Base-by-base conservation (phyloP, 108 stramenopile genomes). In the Mayamaea pseudoterrestris region DNA sequence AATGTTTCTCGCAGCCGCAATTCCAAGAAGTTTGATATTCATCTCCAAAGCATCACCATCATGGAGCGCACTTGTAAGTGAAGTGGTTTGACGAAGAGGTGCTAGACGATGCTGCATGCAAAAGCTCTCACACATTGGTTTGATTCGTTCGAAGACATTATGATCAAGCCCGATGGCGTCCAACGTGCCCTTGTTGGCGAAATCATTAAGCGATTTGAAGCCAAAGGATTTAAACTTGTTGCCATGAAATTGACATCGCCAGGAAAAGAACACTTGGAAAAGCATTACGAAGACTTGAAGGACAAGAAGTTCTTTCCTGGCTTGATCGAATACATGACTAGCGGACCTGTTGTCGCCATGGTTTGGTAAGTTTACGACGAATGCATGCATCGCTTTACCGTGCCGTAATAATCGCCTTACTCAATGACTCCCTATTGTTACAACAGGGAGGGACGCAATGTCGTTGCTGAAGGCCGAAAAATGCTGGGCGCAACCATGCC, bases 151-250 rank as follows among this genome's bases (percentile, higher is more conserved):
- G n/a, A n/a, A n/a, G n/a, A n/a, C n/a, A n/a, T n/a, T n/a, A n/a
- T n/a, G 90, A 82, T 93, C 81, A 97, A 99, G 83, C 98, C 98
- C 30, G 98, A 99, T 60, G 98, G 95, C 31, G 98, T 99, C 46
- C 96, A 97, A 69, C 89, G 98, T 50, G 93, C 93, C 43, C 72
- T 98, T 36, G 76, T 96, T 30, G 95, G 94, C 21, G 91, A 95
- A 59, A 95, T 99, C 72, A 90, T 98, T 80, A 73, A 70, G 49
- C 90, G 98, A 28, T 99, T 99, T 58, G 95, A 96, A 63, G 59
- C 69, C 54, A 94, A 87, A 66, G 98, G 71, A 60, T 92, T 83
- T 69, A 80, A 90, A 66, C 75, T 97, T n/a, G 58, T 68, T 27
- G 96, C 85, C 39, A 69, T 95, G 80, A 97, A 97, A 76, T 89